phyloP scores from a whole-genome alignment of 2,329 filamentous ascomycete genomes.

The Calonectria pauciramosa region DNA sequence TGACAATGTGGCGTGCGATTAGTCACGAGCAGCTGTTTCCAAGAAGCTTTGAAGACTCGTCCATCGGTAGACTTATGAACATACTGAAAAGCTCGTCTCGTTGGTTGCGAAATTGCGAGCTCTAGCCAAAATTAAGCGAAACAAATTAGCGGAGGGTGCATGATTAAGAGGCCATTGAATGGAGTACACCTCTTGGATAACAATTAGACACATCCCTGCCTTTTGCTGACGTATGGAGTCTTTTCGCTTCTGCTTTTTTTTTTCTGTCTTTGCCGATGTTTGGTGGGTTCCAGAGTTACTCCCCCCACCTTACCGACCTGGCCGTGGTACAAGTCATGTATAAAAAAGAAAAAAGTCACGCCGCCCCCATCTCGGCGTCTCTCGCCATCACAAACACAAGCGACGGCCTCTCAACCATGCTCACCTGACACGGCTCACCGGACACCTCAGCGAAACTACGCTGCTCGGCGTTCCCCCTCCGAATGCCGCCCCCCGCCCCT shows the following conservation, averaged over 20 bases:
- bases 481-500: neutral
- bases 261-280: neutral
- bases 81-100: accelerated
- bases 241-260: neutral
- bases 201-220: neutral
- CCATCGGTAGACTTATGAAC: neutral
- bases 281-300: neutral
- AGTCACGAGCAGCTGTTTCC: neutral
- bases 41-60: neutral
- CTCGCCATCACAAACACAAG: neutral
- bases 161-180: neutral
- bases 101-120: neutral
- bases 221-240: neutral
- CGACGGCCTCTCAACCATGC: neutral
- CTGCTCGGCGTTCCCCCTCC: conserved; percentile 12
- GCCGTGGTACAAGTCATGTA: neutral
- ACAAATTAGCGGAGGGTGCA: neutral
- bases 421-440: neutral
- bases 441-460: conserved; percentile 2
- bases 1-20: neutral
- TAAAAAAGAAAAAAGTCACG: neutral
- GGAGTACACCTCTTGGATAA: neutral
- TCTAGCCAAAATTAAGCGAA: neutral
- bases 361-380: neutral
- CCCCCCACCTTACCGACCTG: neutral